Conservation (phyloP, 768 basidiomycete species). For the Pleurotus ostreatus region DNA sequence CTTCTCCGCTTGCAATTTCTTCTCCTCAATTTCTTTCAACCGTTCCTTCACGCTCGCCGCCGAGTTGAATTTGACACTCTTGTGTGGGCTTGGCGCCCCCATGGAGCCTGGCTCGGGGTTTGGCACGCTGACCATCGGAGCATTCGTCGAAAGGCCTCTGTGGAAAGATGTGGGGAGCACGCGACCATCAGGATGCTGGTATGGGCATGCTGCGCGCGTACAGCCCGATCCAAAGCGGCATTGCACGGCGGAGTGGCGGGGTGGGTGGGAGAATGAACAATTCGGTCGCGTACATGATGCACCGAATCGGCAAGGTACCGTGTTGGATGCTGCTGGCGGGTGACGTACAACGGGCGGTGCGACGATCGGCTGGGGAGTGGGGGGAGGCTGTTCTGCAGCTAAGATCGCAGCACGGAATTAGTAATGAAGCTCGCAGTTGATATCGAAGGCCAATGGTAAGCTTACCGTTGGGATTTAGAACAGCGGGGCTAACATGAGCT, state of each 20-base stretch:
- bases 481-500: conserved; percentile 87
- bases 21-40: conserved; percentile 65
- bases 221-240: conserved; percentile 87
- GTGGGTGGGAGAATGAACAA: conserved; percentile 69
- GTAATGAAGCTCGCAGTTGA: conserved; percentile 7
- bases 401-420: conserved; percentile 10
- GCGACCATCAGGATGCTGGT: conserved; percentile 86
- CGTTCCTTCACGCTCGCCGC: conserved; percentile 18
- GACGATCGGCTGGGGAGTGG: conserved; percentile 10
- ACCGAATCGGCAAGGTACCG: conserved; percentile 64
- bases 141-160: conserved; percentile 60
- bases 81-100: conserved; percentile 57
- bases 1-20: conserved; percentile 58
- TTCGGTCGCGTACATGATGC: conserved; percentile 62
- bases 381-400: conserved; percentile 35
- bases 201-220: conserved; percentile 83
- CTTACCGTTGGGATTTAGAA: conserved; percentile 61
- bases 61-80: conserved; percentile 56
- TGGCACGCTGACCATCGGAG: conserved; percentile 57
- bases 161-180: conserved; percentile 79
- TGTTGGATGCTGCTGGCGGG: conserved; percentile 23
- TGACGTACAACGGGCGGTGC: conserved; percentile 1
- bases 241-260: conserved; percentile 41
- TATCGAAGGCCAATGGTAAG: conserved; percentile 10
- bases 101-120: conserved; percentile 67